Percentiles rank a stretch among this genome's conserved stretches.
phyloP scores from a whole-genome alignment of 2,329 filamentous ascomycete species.

The Fusarium redolens region DNA sequence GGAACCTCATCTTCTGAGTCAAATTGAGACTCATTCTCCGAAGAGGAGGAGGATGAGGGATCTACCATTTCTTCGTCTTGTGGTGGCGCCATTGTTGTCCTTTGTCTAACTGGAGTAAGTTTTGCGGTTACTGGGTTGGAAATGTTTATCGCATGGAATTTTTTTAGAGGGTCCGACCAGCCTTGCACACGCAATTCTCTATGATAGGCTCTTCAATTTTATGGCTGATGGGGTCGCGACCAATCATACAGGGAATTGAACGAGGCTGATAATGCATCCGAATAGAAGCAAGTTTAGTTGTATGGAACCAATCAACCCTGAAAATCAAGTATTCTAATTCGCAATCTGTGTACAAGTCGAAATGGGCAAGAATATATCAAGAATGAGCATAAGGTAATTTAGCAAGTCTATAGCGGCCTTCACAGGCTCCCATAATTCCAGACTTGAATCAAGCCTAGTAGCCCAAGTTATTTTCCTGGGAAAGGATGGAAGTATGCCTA shows the following conservation, averaged over 20 bases:
- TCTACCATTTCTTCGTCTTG: constrained; percentile 46
- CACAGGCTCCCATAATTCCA: not conserved
- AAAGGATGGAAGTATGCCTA: not conserved
- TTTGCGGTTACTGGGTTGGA: constrained; percentile 30
- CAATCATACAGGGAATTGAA: constrained; percentile 27
- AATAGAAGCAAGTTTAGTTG: not conserved
- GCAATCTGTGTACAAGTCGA: not conserved
- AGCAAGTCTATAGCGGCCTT: not conserved
- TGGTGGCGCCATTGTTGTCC: constrained; percentile 48
- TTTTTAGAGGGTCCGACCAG: constrained; percentile 48
- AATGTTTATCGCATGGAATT: constrained; percentile 43
- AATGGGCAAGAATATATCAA: not conserved
- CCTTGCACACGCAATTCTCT: constrained; percentile 41
- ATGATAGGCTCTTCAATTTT: constrained; percentile 27
- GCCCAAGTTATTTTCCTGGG: too few species aligned
- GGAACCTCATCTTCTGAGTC: constrained; percentile 44
- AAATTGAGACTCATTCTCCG: constrained; percentile 47
- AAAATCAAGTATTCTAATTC: not conserved
- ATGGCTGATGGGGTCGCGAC: constrained; percentile 8
- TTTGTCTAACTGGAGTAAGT: constrained; percentile 18
- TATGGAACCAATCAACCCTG: not conserved
- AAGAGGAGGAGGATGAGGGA: constrained; percentile 43
- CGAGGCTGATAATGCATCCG: constrained; percentile 36
- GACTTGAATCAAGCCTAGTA: not conserved
- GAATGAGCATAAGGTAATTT: not conserved